These are phyloP conservation scores for Strobilomyces dryophilus DNA, from an alignment of 768 basidiomycete species.

Conservation along the genomic window DNA sequence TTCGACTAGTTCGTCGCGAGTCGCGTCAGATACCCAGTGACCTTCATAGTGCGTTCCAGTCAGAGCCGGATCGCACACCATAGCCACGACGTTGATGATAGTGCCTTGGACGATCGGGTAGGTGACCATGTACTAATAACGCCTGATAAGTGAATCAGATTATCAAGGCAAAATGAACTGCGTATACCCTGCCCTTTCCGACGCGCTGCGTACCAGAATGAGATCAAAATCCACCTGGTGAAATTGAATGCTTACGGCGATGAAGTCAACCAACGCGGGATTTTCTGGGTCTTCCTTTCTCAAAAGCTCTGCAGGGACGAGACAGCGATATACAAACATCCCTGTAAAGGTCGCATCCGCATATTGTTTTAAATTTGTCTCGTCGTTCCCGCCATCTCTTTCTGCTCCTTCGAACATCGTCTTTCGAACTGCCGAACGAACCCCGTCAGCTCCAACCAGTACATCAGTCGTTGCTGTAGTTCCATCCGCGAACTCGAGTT, in stretches of 20 bases:
- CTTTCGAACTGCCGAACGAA: constrained; percentile 29
- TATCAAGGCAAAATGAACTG: background rate
- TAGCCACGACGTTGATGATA: constrained; percentile 35
- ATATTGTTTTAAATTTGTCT: constrained; percentile 7
- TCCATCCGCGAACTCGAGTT: constrained; percentile 13
- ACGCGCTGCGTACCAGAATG: constrained; percentile 14
- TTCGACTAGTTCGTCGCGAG: constrained; percentile 30
- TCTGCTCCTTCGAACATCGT: constrained; percentile 19
- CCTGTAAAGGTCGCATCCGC: constrained; percentile 40
- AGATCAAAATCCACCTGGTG: background rate
- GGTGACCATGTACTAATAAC: constrained; percentile 34
- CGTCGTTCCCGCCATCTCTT: background rate
- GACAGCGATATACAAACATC: constrained; percentile 34
- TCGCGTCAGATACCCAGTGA: constrained; percentile 27
- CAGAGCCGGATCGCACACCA: constrained; percentile 25
- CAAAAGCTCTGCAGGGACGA: constrained; percentile 35
- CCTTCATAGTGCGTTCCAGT: constrained; percentile 31
- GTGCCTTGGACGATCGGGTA: constrained; percentile 38
- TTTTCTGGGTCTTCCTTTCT: constrained; percentile 21
- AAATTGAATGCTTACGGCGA: constrained; percentile 18
- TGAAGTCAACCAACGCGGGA: constrained; percentile 13
- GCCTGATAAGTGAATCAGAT: background rate
- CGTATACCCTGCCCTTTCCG: constrained; percentile 7
- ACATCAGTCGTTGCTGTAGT: constrained; percentile 33
- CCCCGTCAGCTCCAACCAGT: constrained; percentile 45